These are phyloP conservation scores for Mortierella sp. DNA, from an alignment of 371 early-diverging fungal species.

Conservation along the genomic window DNA sequence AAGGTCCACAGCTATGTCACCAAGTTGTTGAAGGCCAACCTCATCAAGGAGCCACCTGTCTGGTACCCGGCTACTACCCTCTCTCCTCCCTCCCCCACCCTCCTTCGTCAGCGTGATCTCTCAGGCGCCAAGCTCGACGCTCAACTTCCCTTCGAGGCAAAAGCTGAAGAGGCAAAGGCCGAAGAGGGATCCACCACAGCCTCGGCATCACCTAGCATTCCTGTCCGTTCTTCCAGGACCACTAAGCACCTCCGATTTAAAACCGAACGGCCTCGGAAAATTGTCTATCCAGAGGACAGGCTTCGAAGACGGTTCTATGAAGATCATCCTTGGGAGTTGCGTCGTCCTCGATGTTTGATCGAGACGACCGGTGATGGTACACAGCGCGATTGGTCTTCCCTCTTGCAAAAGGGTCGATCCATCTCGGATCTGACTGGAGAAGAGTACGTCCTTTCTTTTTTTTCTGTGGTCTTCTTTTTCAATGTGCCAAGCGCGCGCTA, in stretches of 20 bases:
- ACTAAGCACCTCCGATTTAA: slow-evolving; percentile 65
- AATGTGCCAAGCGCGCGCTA: background rate
- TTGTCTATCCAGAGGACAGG: slow-evolving; percentile 89
- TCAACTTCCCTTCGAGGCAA: slow-evolving; percentile 24
- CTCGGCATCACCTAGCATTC: slow-evolving; percentile 3
- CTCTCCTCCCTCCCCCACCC: slow-evolving; percentile 51
- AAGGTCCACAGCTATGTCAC: slow-evolving; percentile 54
- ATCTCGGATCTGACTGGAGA: slow-evolving; percentile 71
- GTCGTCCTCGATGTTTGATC: slow-evolving; percentile 72
- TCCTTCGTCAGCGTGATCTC: slow-evolving; percentile 49
- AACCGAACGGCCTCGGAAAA: slow-evolving; percentile 69
- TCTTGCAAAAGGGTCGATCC: slow-evolving; percentile 61
- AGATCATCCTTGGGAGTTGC: slow-evolving; percentile 90
- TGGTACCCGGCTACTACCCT: slow-evolving; percentile 47
- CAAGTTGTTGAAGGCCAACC: slow-evolving; percentile 48
- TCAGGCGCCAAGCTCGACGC: slow-evolving; percentile 22
- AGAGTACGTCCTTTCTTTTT: slow-evolving; percentile 60
- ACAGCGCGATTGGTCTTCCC: slow-evolving; percentile 37
- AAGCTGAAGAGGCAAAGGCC: slow-evolving; percentile 11
- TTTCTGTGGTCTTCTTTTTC: background rate
- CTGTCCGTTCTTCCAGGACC: slow-evolving; percentile 46
- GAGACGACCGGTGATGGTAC: slow-evolving; percentile 64
- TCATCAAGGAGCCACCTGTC: slow-evolving; percentile 41
- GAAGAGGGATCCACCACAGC: background rate
- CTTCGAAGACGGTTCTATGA: slow-evolving; percentile 85